Percentiles rank a stretch among this genome's conserved stretches.
These are phyloP conservation scores for Ceratobasidium theobromae DNA, from an alignment of 1,284 basidiomycete species.

Conservation along the genomic window DNA sequence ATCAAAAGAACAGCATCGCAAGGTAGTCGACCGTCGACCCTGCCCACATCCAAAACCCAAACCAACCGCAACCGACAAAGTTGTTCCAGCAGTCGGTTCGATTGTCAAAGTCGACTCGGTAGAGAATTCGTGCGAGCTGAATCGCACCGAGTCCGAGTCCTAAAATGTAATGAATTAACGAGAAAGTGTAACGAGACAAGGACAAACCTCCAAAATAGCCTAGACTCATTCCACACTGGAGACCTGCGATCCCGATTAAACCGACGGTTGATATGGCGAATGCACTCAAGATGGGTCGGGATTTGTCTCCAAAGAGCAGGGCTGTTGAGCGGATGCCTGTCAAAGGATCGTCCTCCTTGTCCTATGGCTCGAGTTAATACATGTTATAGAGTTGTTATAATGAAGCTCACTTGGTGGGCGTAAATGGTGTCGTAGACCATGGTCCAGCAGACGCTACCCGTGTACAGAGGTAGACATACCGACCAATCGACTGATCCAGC, in stretches of 20 bases:
- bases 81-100: constrained; percentile 89
- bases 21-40: constrained; percentile 81
- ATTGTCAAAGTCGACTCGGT: constrained; percentile 73
- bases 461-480: constrained; percentile 85
- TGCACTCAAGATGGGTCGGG: constrained; percentile 72
- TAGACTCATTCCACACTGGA: constrained; percentile 71
- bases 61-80: constrained; percentile 85
- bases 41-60: constrained; percentile 87
- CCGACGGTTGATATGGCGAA: constrained; percentile 78
- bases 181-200: background rate
- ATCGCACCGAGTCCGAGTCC: constrained; percentile 71
- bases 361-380: constrained; percentile 51
- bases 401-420: constrained; percentile 79
- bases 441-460: constrained; percentile 89
- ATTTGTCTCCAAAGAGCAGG: constrained; percentile 78
- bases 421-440: constrained; percentile 98
- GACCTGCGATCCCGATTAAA: constrained; percentile 76
- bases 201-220: constrained; percentile 26
- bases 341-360: constrained; percentile 87
- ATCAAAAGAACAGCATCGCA: constrained; percentile 11
- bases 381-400: background rate
- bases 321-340: constrained; percentile 95
- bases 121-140: constrained; percentile 84
- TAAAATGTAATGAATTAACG: constrained; percentile 68
- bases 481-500: constrained; percentile 80